Percentiles rank a stretch among this genome's conserved stretches.
phyloP scores from a whole-genome alignment of 768 basidiomycete species.

The Pleurotus tuber-regium region DNA sequence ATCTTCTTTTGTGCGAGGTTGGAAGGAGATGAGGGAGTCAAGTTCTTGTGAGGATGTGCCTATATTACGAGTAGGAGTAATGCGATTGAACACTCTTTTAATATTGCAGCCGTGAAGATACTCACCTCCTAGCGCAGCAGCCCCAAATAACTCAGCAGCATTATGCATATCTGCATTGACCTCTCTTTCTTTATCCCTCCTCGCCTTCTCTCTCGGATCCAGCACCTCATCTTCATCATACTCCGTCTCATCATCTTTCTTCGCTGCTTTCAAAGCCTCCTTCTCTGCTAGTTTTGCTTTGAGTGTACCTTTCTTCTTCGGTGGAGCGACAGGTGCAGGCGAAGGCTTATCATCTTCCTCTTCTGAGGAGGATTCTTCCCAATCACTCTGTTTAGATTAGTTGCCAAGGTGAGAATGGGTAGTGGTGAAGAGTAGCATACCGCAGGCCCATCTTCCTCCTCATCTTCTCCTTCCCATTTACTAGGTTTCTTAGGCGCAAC shows the following conservation, averaged over 20 bases:
- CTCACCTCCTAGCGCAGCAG: constrained; percentile 62
- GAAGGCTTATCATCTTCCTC: constrained; percentile 61
- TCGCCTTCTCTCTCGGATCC: constrained; percentile 76
- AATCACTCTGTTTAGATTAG: constrained; percentile 69
- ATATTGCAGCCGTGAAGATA: no score
- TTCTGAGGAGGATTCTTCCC: constrained; percentile 77
- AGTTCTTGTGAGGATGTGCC: constrained; percentile 69
- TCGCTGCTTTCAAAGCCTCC: constrained; percentile 64
- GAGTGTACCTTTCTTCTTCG: constrained; percentile 90
- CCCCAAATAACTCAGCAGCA: constrained; percentile 79
- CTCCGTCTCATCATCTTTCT: constrained; percentile 42
- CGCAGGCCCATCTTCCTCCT: constrained; percentile 74
- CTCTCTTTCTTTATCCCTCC: constrained; percentile 76
- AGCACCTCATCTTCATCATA: constrained; percentile 74
- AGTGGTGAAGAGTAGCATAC: constrained; percentile 50
- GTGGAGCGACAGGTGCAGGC: constrained; percentile 54
- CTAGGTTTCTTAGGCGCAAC: constrained; percentile 32
- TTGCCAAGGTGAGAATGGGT: constrained; percentile 8
- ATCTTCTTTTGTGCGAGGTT: constrained; percentile 89
- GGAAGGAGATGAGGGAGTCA: constrained; percentile 68
- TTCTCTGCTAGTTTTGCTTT: constrained; percentile 93
- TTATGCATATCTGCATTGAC: constrained; percentile 85
- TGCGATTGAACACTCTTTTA: no score
- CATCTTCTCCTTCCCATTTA: constrained; percentile 92
- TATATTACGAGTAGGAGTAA: no score